These are phyloP conservation scores for Eucalyptus curtisii DNA, from an alignment of 345 rosid genomes.

Conservation along the genomic window DNA sequence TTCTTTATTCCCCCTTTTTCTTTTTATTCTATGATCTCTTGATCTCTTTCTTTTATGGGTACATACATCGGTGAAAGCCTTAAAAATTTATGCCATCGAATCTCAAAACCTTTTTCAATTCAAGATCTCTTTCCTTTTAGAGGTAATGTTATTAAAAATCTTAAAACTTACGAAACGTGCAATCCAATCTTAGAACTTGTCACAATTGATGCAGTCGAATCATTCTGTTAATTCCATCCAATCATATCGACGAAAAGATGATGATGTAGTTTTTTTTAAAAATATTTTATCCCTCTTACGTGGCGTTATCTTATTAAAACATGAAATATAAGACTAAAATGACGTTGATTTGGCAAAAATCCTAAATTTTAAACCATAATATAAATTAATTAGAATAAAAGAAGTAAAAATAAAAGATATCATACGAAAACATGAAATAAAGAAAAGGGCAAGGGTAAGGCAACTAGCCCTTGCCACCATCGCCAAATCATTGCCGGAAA, in stretches of 20 bases:
- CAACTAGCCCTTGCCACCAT: background rate
- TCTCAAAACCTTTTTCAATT: background rate
- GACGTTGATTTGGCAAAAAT: background rate
- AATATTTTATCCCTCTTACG: background rate
- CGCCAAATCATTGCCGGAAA: fast-evolving
- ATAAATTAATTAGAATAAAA: too few species aligned
- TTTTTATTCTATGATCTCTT: background rate
- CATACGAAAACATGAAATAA: fast-evolving
- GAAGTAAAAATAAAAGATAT: too few species aligned
- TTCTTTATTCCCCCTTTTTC: background rate
- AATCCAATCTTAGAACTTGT: background rate
- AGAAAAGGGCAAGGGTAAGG: background rate
- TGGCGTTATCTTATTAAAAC: background rate
- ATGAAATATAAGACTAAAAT: background rate
- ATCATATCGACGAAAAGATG: background rate
- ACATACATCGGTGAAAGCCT: too few species aligned
- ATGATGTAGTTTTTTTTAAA: fast-evolving
- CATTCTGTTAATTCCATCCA: fast-evolving
- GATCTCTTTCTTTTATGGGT: fast-evolving
- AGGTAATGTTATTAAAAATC: too few species aligned
- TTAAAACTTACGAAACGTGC: fast-evolving
- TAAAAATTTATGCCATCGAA: background rate
- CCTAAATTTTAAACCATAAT: background rate
- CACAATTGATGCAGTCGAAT: fast-evolving
- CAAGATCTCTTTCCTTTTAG: too few species aligned